phyloP scores from a whole-genome alignment of 768 basidiomycete species.

The Xerocomellus intermedius region DNA sequence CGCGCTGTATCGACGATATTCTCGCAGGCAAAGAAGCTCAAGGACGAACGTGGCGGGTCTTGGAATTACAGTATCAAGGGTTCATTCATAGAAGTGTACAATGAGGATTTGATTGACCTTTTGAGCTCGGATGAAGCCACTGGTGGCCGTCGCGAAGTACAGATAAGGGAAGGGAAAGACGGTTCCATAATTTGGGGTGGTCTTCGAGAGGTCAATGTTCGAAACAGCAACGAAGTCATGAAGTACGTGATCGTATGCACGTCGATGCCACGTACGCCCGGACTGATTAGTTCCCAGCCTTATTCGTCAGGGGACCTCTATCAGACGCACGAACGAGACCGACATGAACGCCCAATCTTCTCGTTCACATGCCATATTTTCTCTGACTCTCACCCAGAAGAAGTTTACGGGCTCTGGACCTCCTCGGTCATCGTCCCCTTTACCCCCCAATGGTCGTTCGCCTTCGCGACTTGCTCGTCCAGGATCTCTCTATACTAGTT shows the following conservation, averaged over 20 bases:
- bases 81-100: slow-evolving; percentile 97
- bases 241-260: slow-evolving; percentile 49
- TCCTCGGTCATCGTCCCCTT: slow-evolving; percentile 74
- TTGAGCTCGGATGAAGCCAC: slow-evolving; percentile 69
- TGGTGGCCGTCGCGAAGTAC: slow-evolving; percentile 77
- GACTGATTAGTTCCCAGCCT: slow-evolving; percentile 50
- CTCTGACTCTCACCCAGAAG: slow-evolving; percentile 89
- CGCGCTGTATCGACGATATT: slow-evolving; percentile 91
- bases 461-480: slow-evolving; percentile 78
- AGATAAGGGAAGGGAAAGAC: slow-evolving; percentile 96
- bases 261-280: slow-evolving; percentile 10
- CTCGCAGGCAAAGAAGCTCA: slow-evolving; percentile 68
- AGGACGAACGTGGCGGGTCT: slow-evolving; percentile 66
- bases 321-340: slow-evolving; percentile 93
- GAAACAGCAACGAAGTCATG: slow-evolving; percentile 87
- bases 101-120: slow-evolving; percentile 97
- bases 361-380: slow-evolving; percentile 98
- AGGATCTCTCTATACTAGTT: slow-evolving; percentile 65
- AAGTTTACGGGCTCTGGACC: slow-evolving; percentile 70
- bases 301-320: slow-evolving; percentile 84
- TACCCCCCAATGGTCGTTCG: slow-evolving; percentile 72
- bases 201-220: slow-evolving; percentile 88
- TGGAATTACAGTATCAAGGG: slow-evolving; percentile 85
- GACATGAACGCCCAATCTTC: slow-evolving; percentile 99
- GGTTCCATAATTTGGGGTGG: slow-evolving; percentile 98